A percentile compares a stretch with the other conserved stretches of the same genome.
Evolutionary conservation across 768 basidiomycete genomes (phyloP).

Genomic region (Leccinum broughii): DNA sequence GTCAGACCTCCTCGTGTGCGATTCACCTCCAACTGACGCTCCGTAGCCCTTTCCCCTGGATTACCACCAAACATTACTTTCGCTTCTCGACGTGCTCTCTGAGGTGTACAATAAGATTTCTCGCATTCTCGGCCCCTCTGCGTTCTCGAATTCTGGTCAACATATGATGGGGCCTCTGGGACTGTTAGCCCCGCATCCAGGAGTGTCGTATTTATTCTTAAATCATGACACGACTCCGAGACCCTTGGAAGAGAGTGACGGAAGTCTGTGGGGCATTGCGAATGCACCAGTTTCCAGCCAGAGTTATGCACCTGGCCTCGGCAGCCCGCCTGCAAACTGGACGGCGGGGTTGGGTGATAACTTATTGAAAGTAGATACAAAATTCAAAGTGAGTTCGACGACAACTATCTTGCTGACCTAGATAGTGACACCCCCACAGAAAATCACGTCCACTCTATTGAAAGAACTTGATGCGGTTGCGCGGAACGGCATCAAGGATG

Average conservation of each 20-base stretch:
- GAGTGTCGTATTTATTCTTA: slow-evolving; percentile 75
- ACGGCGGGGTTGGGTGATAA: slow-evolving; percentile 65
- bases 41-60: slow-evolving; percentile 83
- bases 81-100: slow-evolving; percentile 85
- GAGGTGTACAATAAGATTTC: slow-evolving; percentile 89
- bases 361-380: slow-evolving; percentile 77
- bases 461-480: slow-evolving; percentile 87
- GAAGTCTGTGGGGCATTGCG: slow-evolving; percentile 75
- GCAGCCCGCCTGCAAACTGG: slow-evolving; percentile 62
- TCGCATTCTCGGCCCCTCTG: slow-evolving; percentile 79
- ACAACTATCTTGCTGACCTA: background rate
- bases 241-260: slow-evolving; percentile 42
- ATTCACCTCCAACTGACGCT: slow-evolving; percentile 7
- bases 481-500: slow-evolving; percentile 77
- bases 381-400: slow-evolving; percentile 67
- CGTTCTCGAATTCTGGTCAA: slow-evolving; percentile 65
- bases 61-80: slow-evolving; percentile 86
- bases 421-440: slow-evolving; percentile 46
- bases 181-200: slow-evolving; percentile 73
- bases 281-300: slow-evolving; percentile 40
- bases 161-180: slow-evolving; percentile 79
- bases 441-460: slow-evolving; percentile 74
- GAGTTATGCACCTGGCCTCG: slow-evolving; percentile 36
- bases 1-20: slow-evolving; percentile 27
- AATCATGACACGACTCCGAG: slow-evolving; percentile 39